Percentiles rank a stretch among this genome's conserved stretches.
phyloP scores from a whole-genome alignment of 2,329 filamentous ascomycete species.

The Neoscytalidium dimidiatum region DNA sequence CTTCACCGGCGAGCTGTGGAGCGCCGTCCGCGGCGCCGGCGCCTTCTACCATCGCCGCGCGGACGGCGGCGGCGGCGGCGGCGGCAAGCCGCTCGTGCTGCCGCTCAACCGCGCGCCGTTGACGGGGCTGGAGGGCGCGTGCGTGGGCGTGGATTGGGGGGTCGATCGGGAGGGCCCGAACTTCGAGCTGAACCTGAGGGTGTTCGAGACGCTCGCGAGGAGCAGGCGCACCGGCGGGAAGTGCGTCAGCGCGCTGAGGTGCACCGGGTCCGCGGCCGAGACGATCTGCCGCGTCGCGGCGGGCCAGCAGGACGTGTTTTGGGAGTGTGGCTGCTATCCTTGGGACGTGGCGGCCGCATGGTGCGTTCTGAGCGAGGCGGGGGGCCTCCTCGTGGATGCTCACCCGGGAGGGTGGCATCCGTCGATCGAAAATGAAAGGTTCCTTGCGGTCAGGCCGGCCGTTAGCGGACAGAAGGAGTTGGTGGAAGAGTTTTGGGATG shows the following conservation, averaged over 20 bases:
- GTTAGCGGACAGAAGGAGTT: background rate
- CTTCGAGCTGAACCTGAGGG: background rate
- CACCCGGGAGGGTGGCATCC: background rate
- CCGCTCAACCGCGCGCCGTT: background rate
- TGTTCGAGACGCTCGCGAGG: background rate
- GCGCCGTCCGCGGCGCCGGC: background rate
- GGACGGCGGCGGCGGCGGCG: no score
- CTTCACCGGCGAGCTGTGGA: background rate
- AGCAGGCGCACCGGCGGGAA: background rate
- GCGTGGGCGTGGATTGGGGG: slow-evolving; percentile 1
- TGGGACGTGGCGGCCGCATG: slow-evolving; percentile 5
- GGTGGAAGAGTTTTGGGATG: background rate
- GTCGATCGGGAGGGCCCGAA: background rate
- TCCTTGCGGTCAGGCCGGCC: background rate
- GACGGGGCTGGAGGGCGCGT: background rate
- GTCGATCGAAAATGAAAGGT: background rate
- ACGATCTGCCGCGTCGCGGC: slow-evolving; percentile 6
- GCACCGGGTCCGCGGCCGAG: background rate
- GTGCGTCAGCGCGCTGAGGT: background rate
- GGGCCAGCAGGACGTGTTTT: slow-evolving; percentile 4
- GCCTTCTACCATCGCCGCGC: background rate
- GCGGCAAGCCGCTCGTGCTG: background rate
- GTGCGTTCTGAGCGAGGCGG: background rate
- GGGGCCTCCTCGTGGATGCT: background rate
- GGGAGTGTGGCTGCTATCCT: background rate